Evolutionary conservation across 2,329 filamentous ascomycete genomes (phyloP), one percentile per base, ranked within the genome.

Genomic region (Penicillium sclerotigenum): DNA sequence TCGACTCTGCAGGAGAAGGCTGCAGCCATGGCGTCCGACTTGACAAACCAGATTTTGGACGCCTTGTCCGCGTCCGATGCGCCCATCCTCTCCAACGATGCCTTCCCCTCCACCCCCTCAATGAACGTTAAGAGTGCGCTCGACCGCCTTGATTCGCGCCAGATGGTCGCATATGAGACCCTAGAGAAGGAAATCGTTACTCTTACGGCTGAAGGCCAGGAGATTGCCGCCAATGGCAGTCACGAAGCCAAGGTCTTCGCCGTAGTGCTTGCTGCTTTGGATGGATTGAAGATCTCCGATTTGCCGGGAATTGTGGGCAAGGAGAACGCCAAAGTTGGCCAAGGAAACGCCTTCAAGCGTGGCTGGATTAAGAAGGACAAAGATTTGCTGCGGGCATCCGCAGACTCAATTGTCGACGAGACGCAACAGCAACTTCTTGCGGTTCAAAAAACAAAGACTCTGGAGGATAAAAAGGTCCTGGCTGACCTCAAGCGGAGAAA

Each of bases 401-500:
- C 82, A 62, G 85, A 95, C 20, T 84, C 87, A 22, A 93, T 97
- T 66, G 80, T 87, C 66, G 94, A 99, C 71, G 81, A 83, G 52
- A 95, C 90, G 50, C 84, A 85, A 66, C 84, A 91, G 64, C 85
- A 91, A 65, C 82, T 99, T 57, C 81, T 86, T 70, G 81, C 81
- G 47, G 89, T 96, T 67, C 81, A 89, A 73, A 77, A 87, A 64
- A 88, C 83, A 14, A 83, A 84, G 63, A 85, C 87, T 26, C 80
- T 90, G 64, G 77, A 82, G 22, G 90, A 97, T 66, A 71, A 84
- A 49, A 96, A 96, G 76, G 80, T 87, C 34, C 74, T 96, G 28
- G 81, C 85, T 52, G 93, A 97, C 60, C 79, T 96, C 64, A 92
- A 88, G 79, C 97, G 97, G 82, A 86, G 93, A 70, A 97, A 97